These are phyloP conservation scores for Xylaria venustula DNA, from an alignment of 495 filamentous ascomycete genomes.

Conservation along the genomic window DNA sequence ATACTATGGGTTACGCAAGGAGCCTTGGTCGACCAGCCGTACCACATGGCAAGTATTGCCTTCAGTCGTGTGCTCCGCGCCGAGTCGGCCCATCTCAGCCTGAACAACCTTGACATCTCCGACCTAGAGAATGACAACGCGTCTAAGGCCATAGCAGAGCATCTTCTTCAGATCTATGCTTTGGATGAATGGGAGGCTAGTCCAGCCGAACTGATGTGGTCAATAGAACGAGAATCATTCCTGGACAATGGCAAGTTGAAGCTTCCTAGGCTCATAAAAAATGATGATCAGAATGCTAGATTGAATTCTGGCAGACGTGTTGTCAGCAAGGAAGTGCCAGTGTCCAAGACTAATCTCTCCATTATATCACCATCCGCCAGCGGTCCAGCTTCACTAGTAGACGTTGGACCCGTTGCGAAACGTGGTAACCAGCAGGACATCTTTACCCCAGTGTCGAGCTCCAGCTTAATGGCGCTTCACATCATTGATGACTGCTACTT, in stretches of 20 bases:
- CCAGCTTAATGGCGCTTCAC: slow-evolving; percentile 2
- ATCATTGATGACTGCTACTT: not conserved
- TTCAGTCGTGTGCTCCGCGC: slow-evolving; percentile 4
- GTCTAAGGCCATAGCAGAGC: slow-evolving; percentile 10
- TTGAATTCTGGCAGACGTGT: not conserved
- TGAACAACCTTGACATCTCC: slow-evolving; percentile 33
- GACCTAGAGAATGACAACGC: slow-evolving; percentile 5
- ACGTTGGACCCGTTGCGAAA: not conserved
- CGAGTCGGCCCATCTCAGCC: slow-evolving; percentile 25
- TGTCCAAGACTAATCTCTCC: not conserved
- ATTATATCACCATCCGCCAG: not conserved
- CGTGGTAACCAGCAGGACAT: not conserved
- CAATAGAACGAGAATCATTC: slow-evolving; percentile 32
- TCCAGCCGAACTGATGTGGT: slow-evolving; percentile 22
- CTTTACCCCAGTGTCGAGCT: not conserved
- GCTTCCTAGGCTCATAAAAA: not conserved
- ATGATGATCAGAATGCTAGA: not conserved
- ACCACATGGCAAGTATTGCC: slow-evolving; percentile 19
- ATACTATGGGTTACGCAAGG: slow-evolving; percentile 44
- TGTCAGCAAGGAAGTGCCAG: not conserved
- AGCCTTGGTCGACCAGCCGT: slow-evolving; percentile 6
- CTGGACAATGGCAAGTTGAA: slow-evolving; percentile 14
- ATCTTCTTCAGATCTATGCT: slow-evolving; percentile 8
- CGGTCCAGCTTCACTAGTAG: not conserved
- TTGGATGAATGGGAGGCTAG: slow-evolving; percentile 12